phyloP scores from a whole-genome alignment of 192 early-diverging fungal genomes.

The Backusella parvicylindrica region DNA sequence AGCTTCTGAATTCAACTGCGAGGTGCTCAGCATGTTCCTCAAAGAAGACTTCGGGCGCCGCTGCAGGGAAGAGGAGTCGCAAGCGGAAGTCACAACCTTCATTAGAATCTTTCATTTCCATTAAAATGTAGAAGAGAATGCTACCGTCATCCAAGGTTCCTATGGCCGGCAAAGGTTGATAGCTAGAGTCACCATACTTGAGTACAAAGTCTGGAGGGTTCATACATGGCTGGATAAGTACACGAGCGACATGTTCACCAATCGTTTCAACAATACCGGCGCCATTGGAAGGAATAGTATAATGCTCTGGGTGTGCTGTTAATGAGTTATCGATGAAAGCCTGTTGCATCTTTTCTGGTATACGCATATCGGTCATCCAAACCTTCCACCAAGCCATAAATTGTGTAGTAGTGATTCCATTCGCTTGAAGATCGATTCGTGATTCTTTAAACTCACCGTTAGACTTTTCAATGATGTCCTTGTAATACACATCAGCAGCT shows the following conservation, averaged over 20 bases:
- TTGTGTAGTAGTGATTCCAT: neutral
- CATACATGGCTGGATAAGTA: neutral
- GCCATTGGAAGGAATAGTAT: neutral
- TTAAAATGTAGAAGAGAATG: neutral
- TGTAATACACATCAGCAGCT: neutral
- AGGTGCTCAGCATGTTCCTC: neutral
- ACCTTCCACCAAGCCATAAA: neutral
- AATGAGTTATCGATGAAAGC: neutral
- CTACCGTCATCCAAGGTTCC: neutral
- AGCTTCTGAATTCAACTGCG: constrained; percentile 9
- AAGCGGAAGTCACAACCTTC: neutral
- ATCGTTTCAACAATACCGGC: neutral
- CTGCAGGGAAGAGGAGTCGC: neutral
- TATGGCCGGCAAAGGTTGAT: neutral
- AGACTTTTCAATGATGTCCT: neutral
- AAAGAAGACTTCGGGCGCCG: constrained; percentile 1
- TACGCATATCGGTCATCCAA: neutral
- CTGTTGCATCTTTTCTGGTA: neutral
- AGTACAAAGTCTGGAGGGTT: neutral
- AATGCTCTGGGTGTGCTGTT: neutral
- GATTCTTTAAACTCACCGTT: neutral
- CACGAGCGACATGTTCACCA: neutral
- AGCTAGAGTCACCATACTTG: neutral
- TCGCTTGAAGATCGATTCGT: neutral
- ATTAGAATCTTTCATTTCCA: neutral